Conservation (phyloP, 371 early-diverging fungal species). For the Paramicrosporidium saccamoebae region DNA sequence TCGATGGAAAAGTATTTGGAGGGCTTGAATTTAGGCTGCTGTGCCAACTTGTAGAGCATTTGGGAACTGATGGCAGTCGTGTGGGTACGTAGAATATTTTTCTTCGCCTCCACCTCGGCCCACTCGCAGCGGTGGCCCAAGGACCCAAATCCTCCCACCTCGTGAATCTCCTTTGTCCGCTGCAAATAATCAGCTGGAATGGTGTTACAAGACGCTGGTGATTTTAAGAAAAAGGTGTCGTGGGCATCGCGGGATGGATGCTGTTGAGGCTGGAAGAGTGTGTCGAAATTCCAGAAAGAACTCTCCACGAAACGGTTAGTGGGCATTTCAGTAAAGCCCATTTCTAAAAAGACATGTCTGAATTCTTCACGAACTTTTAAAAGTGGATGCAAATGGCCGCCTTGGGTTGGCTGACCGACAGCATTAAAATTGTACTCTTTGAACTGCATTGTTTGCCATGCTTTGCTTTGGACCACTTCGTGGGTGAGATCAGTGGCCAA, state of each 20-base stretch:
- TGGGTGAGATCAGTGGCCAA: conserved; percentile 80
- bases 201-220: conserved; percentile 36
- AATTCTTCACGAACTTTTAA: conserved; percentile 97
- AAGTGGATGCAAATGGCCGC: conserved; percentile 92
- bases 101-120: conserved; percentile 79
- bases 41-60: conserved; percentile 75
- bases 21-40: conserved; percentile 54
- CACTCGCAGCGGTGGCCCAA: conserved; percentile 82
- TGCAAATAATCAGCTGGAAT: conserved; percentile 66
- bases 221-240: conserved; percentile 93
- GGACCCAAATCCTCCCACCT: conserved; percentile 84
- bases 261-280: conserved; percentile 97
- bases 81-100: conserved; percentile 89
- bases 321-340: conserved; percentile 98
- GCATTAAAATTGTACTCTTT: conserved; percentile 97
- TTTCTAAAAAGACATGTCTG: conserved; percentile 94
- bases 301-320: conserved; percentile 92
- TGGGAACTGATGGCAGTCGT: conserved; percentile 86
- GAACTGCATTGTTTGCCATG: conserved; percentile 65
- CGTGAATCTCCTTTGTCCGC: conserved; percentile 69
- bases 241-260: conserved; percentile 97
- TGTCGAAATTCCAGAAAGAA: conserved; percentile 99
- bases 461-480: conserved; percentile 72
- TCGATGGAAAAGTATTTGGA: conserved; percentile 98
- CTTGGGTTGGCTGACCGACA: conserved; percentile 37